Base-by-base conservation (phyloP, 257 asterid species). In the Solanum neorickii region DNA sequence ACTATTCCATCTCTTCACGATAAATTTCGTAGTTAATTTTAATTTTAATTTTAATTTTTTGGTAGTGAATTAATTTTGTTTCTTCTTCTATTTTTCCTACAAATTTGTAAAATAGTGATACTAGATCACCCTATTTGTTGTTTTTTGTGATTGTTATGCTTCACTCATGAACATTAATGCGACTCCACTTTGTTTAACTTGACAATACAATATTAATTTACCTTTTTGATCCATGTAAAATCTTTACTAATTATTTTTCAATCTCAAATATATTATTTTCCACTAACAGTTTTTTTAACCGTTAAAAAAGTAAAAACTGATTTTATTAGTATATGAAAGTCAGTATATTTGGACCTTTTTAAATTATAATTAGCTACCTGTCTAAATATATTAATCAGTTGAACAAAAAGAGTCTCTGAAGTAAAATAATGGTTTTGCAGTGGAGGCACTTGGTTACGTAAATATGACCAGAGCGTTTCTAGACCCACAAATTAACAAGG, bases 391-490 rank as follows among this genome's bases (percentile, higher is more conserved):
- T 68, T 68, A 27, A 68, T 27, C 39, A 68, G 41, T 15, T 69
- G 41, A 14, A 29, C 14, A 68, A 6, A 13, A 15, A 20, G 25
- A 3, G 25, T 33, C 25, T 33, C 2, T 23, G 20, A 75, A 77
- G 9, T 25, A 77, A 25, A 77, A 4, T 25, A 7, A 25, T 44
- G 62, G 9, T 73, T 42, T 46, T 84, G 87, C 89, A 93, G 95
- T 87, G 66, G 94, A 90, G 62, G 90, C 91, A 44, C 82, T 93
- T 41, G 95, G 95, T 3, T 82, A 87, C 42, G 84, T 87, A 47
- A 87, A 88, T 29, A 41, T 75, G 66, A 70, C 92, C 14, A 82
- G 87, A 87, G 94, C 89, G n/a, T 91, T 91, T 70, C 92, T 92
- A 4, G 94, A 93, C 14, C 95, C 94, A 9, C 41, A 86, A 15